A percentile compares a stretch with the other conserved stretches of the same genome.
Conservation (phyloP, 2,329 filamentous ascomycete genomes). For the Phialophora verrucosa region DNA sequence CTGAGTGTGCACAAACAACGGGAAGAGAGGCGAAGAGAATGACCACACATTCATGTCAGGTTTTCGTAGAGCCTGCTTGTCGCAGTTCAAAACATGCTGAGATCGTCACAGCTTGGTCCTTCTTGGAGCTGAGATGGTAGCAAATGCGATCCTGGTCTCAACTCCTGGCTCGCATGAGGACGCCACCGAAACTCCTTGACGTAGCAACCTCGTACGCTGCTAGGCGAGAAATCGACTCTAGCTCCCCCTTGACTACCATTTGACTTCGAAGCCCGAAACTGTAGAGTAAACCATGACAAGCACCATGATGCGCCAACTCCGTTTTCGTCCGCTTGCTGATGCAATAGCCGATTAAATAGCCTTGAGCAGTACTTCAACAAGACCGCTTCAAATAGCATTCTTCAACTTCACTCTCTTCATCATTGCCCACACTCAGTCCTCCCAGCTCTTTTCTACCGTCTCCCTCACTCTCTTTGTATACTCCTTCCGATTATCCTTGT, state of each 20-base stretch:
- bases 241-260: neutral
- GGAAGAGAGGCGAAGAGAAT: neutral
- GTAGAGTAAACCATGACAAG: neutral
- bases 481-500: slow-evolving; percentile 97
- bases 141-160: neutral
- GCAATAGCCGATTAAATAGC: neutral
- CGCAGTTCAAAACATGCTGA: neutral
- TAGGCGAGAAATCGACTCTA: neutral
- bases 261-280: neutral
- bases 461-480: slow-evolving; percentile 72
- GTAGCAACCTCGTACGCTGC: neutral
- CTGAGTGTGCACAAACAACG: neutral
- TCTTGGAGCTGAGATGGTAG: neutral
- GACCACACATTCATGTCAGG: neutral
- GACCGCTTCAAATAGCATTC: neutral
- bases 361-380: neutral
- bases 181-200: neutral
- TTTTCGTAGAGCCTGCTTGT: neutral
- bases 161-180: neutral
- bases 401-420: neutral
- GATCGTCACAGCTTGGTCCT: neutral
- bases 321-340: slow-evolving; percentile 3
- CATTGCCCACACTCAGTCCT: slow-evolving; percentile 63
- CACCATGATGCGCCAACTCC: slow-evolving; percentile 1
- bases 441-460: slow-evolving; percentile 96